Conservation (phyloP, 306 rosid genomes). For the Sindora glabra region DNA sequence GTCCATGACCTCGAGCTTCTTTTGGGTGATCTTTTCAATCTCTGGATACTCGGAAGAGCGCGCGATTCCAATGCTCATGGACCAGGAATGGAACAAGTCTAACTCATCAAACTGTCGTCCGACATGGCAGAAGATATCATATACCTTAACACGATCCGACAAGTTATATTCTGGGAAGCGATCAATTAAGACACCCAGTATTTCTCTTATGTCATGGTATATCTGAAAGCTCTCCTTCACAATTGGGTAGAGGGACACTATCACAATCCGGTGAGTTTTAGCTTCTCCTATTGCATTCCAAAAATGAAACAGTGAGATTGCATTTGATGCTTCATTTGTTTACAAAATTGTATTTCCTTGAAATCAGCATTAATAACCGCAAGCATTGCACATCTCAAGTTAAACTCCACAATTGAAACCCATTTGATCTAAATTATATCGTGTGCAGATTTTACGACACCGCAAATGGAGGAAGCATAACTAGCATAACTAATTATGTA, state of each 20-base stretch:
- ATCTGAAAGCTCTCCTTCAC: slow-evolving; percentile 76
- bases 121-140: slow-evolving; percentile 64
- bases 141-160: slow-evolving; percentile 47
- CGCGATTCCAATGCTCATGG: slow-evolving; percentile 52
- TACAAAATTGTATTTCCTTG: no score
- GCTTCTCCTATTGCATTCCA: slow-evolving; percentile 53
- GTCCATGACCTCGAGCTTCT: slow-evolving; percentile 77
- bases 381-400: no score
- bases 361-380: no score
- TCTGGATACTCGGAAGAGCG: slow-evolving; percentile 86
- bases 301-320: no score
- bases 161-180: slow-evolving; percentile 57
- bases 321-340: no score
- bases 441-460: no score
- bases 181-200: slow-evolving; percentile 44
- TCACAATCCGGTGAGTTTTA: slow-evolving; percentile 56
- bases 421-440: no score
- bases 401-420: no score
- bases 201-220: slow-evolving; percentile 61
- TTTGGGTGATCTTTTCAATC: slow-evolving; percentile 57
- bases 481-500: no score
- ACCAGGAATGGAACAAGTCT: slow-evolving; percentile 60
- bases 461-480: no score
- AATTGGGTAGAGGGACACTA: slow-evolving; percentile 61
- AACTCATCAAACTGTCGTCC: slow-evolving; percentile 84